Base-by-base conservation (phyloP, 352 stramenopile genomes). In the Phytophthora sp. region DNA sequence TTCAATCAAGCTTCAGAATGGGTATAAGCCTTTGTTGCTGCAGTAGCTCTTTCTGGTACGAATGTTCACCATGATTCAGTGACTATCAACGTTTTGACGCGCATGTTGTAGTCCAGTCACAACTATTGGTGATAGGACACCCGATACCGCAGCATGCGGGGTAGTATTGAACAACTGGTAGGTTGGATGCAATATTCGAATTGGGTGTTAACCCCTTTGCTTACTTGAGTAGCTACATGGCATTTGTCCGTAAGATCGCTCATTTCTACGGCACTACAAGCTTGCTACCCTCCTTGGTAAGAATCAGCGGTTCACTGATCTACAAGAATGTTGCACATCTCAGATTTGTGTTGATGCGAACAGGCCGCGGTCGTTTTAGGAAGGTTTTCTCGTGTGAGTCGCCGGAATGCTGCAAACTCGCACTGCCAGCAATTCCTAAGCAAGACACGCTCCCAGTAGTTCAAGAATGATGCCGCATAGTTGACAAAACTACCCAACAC, bases 151-250 rank as follows among this genome's bases (percentile, higher is more conserved):
- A 3, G 42, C 28, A 6, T 76, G 62, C 26, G 37, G 39, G 9
- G 17, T 72, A 3, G 20, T 69, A n/a, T 37, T 72, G 15, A 61
- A 26, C n/a, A 76, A 76, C 38, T 76, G 62, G 67, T 76, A 18
- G 38, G 46, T 17, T 32, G n/a, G n/a, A n/a, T n/a, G n/a, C n/a
- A n/a, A 37, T 37, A 17, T 53, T 7, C 13, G 1, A 15, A 27
- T 23, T 42, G 1, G 12, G 0, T 46, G 11, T 4, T 4, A 38
- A 8, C 37, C n/a, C n/a, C n/a, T n/a, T n/a, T n/a, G n/a, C n/a
- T n/a, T n/a, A n/a, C n/a, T n/a, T n/a, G n/a, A n/a, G 1, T 15
- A 76, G 67, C 37, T 76, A 76, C 42, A 72, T 72, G 62, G 56
- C 62, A 21, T 72, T 66, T 35, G 61, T 72, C n/a, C 56, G 62